Conservation (phyloP, 495 filamentous ascomycete species). For the Penicillium parvum region DNA sequence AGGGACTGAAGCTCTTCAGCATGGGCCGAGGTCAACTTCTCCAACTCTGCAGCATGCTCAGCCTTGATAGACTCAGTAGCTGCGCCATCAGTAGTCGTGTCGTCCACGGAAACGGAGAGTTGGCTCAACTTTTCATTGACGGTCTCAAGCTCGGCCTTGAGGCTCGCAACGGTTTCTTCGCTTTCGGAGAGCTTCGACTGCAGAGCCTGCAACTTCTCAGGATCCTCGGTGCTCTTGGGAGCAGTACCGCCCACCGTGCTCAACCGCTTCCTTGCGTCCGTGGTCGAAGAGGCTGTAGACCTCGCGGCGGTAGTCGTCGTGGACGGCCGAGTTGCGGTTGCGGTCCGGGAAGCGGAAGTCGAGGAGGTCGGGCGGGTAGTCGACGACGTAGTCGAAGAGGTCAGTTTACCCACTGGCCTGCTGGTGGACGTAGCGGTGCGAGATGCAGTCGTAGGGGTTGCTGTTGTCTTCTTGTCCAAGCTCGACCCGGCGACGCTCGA, state of each 20-base stretch:
- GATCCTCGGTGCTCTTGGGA: conserved; percentile 26
- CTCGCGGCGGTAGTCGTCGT: conserved; percentile 23
- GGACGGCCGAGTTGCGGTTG: conserved; percentile 21
- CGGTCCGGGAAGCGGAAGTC: conserved; percentile 27
- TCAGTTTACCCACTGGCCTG: conserved; percentile 27
- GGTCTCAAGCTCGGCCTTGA: conserved; percentile 37
- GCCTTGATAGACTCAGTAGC: conserved; percentile 29
- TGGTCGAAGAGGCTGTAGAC: conserved; percentile 10
- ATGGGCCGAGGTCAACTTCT: conserved; percentile 33
- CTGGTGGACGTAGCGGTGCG: conserved; percentile 30
- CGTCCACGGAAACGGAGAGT: conserved; percentile 29
- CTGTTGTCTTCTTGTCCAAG: conserved; percentile 31
- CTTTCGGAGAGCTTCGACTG: conserved; percentile 42
- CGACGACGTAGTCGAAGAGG: conserved; percentile 22
- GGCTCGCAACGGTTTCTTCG: conserved; percentile 35
- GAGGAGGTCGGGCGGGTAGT: conserved; percentile 26
- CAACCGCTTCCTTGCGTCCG: conserved; percentile 33
- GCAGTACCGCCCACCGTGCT: conserved; percentile 27
- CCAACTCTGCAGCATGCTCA: conserved; percentile 38
- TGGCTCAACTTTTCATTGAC: conserved; percentile 39
- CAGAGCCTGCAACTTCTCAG: conserved; percentile 38
- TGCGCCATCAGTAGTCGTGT: conserved; percentile 18
- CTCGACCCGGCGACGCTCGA: conserved; percentile 38
- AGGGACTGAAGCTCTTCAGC: conserved; percentile 35
- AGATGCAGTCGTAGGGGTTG: conserved; percentile 21